Evolutionary conservation across 1,139 yeast genomes (phyloP), one percentile per base, ranked within the genome.

Genomic region (Suhomyces yuchorum): DNA sequence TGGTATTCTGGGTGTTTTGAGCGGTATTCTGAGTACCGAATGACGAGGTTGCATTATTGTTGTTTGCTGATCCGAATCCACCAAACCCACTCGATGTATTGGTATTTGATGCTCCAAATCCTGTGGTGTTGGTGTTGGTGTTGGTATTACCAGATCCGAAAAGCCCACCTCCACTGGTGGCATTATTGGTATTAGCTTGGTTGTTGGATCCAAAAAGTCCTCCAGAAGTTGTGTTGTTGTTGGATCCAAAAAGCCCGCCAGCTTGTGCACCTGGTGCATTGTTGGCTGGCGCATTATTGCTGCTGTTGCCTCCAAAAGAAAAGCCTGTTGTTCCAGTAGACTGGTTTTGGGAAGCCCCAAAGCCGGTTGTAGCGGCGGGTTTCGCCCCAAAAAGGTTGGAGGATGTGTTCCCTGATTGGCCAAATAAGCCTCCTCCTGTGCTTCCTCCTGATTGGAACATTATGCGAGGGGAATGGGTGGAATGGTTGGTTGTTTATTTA

Each of bases 111-210:
- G 23, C 23, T 20, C 23, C 23, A 7, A 20, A 20, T 20, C 23
- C 30, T 3, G 30, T 26, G 14, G 30, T 12, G 14, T 15, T 42
- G 39, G 38, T 6, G 44, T 40, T 39, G 30, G n/a, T 47, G 39
- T 9, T 8, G 39, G 30, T 23, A 8, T 7, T 23, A 34, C 46
- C 30, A 2, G 50, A 34, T 32, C 57, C 59, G 42, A 57, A 52
- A n/a, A 56, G 45, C 2, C 57, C 57, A 11, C 56, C 54, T 28
- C 43, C 26, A n/a, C 42, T 18, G 43, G 42, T 30, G 20, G 28
- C 9, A 17, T 24, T 20, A 38, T 37, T 41, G 32, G 36, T 18
- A 12, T 36, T 24, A 19, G 24, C 19, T 22, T 42, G 20, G 8
- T 22, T 23, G 18, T 35, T 40, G 20, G 36, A 11, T n/a, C 50